These are phyloP conservation scores for Jackrogersella minutella DNA, from an alignment of 495 filamentous ascomycete genomes.

Conservation along the genomic window DNA sequence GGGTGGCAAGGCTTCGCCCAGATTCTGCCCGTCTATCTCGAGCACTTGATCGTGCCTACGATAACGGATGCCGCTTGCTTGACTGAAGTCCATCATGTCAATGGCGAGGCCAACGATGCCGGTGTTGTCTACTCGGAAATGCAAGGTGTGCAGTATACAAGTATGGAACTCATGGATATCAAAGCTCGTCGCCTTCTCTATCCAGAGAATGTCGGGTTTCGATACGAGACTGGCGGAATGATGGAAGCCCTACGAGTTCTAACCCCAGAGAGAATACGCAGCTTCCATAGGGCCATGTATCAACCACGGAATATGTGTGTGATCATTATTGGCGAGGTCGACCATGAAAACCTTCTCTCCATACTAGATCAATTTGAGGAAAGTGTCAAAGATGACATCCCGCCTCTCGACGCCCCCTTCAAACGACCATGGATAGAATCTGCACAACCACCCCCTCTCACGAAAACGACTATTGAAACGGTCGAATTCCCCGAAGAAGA, in stretches of 20 bases:
- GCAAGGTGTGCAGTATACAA: conserved; percentile 90
- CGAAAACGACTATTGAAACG: conserved; percentile 72
- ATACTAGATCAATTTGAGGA: conserved; percentile 90
- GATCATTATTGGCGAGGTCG: conserved; percentile 86
- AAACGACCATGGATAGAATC: conserved; percentile 91
- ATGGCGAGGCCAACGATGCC: conserved; percentile 91
- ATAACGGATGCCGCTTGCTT: conserved; percentile 92
- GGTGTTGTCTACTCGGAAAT: conserved; percentile 99
- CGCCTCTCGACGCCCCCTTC: conserved; percentile 75
- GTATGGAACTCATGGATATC: conserved; percentile 84
- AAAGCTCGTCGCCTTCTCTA: conserved; percentile 80
- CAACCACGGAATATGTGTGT: conserved; percentile 95
- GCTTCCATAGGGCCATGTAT: conserved; percentile 97
- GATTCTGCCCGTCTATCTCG: conserved; percentile 93
- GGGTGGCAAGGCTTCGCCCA: conserved; percentile 97
- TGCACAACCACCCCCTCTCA: conserved; percentile 72
- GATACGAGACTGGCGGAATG: conserved; percentile 97
- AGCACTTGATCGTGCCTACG: conserved; percentile 90
- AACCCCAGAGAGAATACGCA: conserved; percentile 86
- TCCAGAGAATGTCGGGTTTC: conserved; percentile 87
- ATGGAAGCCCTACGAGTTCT: conserved; percentile 88
- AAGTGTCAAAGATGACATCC: conserved; percentile 81
- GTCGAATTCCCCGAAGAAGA: conserved; percentile 97
- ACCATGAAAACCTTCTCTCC: conserved; percentile 79
- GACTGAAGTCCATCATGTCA: conserved; percentile 96